Evolutionary conservation across 371 early-diverging fungal genomes (phyloP), one percentile per base, ranked within the genome.

Genomic region (Mucor ambiguus): DNA sequence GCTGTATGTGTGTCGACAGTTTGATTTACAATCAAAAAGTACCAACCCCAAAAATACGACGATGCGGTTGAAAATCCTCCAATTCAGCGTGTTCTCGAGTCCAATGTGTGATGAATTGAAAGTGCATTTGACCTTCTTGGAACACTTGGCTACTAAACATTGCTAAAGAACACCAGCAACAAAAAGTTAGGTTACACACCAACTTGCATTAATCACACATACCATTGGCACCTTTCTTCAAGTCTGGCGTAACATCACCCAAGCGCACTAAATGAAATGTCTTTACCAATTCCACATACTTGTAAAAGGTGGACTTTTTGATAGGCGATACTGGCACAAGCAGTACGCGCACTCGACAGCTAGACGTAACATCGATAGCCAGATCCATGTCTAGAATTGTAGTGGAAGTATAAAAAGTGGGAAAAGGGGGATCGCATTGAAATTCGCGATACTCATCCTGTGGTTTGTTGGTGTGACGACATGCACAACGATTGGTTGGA

Each of bases 281-380:
- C 29, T 81, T 81, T 35, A 93, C 80, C 26, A 87, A 76, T 69
- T 89, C 87, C 20, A 89, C 89, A 73, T 90, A 86, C n/a, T 82
- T 81, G 71, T 81, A 85, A 69, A 94, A 94, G 1, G 88, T 87
- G 1, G 87, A 83, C 66, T 79, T 79, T 52, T 87, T 85, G 63
- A 93, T 87, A 48, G 91, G 93, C 37, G 86, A 84, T 22, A 94
- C 89, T 44, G 94, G 94, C 10, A 93, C 90, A 37, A 93, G 73
- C 37, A 94, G 74, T 12, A 94, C 82, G 35, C 90, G 85, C 46
- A 91, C 89, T 61, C 89, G 83, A 29, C 88, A 86, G 20, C 86
- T 80, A 35, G 87, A 73, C 22, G 83, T 88, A 48, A 89, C 80
- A 70, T 88, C 85, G 67, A 83, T 61, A 29, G 80, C 83, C 59